phyloP scores from a whole-genome alignment of 1,284 basidiomycete species.

The Ustilago trichophora region DNA sequence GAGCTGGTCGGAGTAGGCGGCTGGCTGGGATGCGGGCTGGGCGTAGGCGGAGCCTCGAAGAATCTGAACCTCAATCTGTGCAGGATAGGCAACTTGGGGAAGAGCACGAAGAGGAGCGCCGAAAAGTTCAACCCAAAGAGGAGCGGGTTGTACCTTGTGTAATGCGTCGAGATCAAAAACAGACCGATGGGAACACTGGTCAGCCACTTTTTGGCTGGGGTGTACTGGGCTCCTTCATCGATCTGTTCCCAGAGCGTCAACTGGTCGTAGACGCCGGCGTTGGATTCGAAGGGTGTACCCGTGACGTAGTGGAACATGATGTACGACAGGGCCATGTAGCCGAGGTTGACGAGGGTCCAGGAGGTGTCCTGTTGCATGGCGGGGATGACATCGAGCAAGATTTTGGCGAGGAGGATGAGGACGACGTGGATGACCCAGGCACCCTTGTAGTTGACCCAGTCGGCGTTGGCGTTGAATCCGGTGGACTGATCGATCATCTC shows the following conservation, averaged over 20 bases:
- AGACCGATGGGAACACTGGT: conserved; percentile 87
- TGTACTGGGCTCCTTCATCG: conserved; percentile 97
- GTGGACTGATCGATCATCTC: conserved; percentile 68
- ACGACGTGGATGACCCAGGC: conserved; percentile 98
- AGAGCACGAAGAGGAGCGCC: conserved; percentile 82
- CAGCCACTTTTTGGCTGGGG: conserved; percentile 97
- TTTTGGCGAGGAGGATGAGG: conserved; percentile 87
- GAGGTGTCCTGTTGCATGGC: conserved; percentile 92
- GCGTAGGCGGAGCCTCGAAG: conserved; percentile 33
- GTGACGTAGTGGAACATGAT: conserved; percentile 99
- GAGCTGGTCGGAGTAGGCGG: conserved; percentile 53
- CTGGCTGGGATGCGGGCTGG: conserved; percentile 45
- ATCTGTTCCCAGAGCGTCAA: conserved; percentile 99
- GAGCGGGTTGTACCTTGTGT: conserved; percentile 82
- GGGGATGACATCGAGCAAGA: conserved; percentile 91
- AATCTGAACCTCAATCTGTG: conserved; percentile 55
- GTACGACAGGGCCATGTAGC: conserved; percentile 92
- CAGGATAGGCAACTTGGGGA: conserved; percentile 90
- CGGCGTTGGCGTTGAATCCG: conserved; percentile 83
- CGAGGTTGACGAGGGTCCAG: conserved; percentile 93
- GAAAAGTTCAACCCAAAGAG: conserved; percentile 90
- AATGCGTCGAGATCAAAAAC: conserved; percentile 98
- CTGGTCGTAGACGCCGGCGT: conserved; percentile 92
- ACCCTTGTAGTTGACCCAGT: conserved; percentile 97
- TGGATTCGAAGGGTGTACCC: conserved; percentile 90